These are phyloP conservation scores for Mycena pura DNA, from an alignment of 768 basidiomycete genomes.

Conservation along the genomic window DNA sequence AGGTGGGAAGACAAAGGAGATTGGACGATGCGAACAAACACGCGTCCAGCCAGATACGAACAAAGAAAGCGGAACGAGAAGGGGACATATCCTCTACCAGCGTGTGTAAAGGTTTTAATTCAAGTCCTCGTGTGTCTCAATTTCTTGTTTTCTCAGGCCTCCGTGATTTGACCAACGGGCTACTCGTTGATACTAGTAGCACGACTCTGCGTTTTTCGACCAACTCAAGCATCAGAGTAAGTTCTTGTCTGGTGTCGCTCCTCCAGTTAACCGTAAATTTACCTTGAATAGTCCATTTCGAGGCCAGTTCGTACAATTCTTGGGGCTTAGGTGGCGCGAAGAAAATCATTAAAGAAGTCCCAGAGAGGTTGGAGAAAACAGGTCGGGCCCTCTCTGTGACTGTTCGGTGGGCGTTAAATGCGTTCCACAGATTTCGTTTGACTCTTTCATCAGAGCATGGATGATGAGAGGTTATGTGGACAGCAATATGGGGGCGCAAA, in stretches of 20 bases:
- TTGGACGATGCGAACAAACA: no score
- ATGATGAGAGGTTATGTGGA: conserved; percentile 17
- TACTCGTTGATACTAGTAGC: conserved; percentile 50
- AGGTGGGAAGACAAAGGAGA: no score
- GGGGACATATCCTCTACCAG: no score
- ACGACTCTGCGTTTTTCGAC: conserved; percentile 41
- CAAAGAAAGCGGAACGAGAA: no score
- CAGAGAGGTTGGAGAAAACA: conserved; percentile 32
- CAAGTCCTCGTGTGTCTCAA: no score
- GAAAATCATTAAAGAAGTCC: conserved; percentile 40
- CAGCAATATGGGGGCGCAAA: neutral
- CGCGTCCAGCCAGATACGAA: no score
- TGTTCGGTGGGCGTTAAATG: conserved; percentile 1
- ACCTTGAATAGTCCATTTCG: conserved; percentile 38
- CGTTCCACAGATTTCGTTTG: no score
- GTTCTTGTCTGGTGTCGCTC: neutral
- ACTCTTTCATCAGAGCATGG: neutral
- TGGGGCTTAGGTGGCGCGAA: conserved; percentile 44
- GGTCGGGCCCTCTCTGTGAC: conserved; percentile 22
- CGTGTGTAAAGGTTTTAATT: no score
- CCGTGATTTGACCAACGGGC: conserved; percentile 40
- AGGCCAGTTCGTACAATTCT: conserved; percentile 32
- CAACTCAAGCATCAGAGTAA: conserved; percentile 47
- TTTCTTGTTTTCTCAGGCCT: no score
- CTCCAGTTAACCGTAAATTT: neutral